Evolutionary conservation across 2,329 filamentous ascomycete species (phyloP), one percentile per base, ranked within the genome.

Genomic region (Periglandula ipomoeae): DNA sequence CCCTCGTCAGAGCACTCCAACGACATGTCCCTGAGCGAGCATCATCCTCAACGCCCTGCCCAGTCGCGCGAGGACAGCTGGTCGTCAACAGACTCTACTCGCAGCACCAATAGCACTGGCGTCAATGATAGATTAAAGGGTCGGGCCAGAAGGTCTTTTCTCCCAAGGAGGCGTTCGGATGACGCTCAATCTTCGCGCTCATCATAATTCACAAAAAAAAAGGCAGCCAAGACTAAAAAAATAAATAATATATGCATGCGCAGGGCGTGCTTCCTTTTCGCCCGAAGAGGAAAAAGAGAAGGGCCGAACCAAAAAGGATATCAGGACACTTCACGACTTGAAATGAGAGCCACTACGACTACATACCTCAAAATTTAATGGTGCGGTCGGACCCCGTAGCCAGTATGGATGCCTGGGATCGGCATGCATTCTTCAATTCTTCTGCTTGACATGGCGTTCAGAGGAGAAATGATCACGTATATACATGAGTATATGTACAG

Each of bases 111-210:
- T 39, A 49, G 37, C 38, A 9, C 22, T 13, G 47, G 50, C 13
- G 56, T 67, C 47, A 66, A 66, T 47, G 61, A 61, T 34, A 58
- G 59, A 20, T 58, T 67, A 20, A 52, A 57, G 34, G 59, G 63
- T 39, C 67, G 65, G 65, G 65, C 64, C 23, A 61, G 55, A 52
- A 60, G 57, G 27, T 67, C 65, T 0, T 56, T 65, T 59, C 34
- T 55, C 56, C 11, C 57, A 56, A 49, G 9, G 9, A 47, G 44
- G 10, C 50, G 39, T 15, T 39, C 55, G 15, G 58, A 58, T 27
- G 53, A 50, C 9, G 39, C 24, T 11, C 11, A 22, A 7, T n/a
- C 17, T 2, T 19, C 41, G 5, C 46, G 38, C 20, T 27, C 26
- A 7, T 42, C 39, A 42, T 46, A 26, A 41, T 22, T 27, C 23